Evolutionary conservation across 1,139 yeast genomes (phyloP).

Genomic region (Pichia sorboxylosa): DNA sequence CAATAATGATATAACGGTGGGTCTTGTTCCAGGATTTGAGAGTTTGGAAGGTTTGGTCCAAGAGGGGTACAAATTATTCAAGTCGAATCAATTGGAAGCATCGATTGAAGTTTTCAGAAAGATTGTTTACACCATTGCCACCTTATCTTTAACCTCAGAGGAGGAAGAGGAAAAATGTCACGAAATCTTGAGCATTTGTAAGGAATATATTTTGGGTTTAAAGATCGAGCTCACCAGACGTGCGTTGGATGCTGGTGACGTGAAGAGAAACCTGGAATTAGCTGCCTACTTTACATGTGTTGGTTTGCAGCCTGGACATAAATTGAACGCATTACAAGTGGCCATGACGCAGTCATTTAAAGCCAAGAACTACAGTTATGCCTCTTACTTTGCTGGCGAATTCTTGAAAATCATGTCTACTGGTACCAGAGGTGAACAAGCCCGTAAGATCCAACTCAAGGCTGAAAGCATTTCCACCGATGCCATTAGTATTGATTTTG

Average conservation of each 20-base stretch:
- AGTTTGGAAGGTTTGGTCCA: constrained; percentile 53
- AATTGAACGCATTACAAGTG: constrained; percentile 79
- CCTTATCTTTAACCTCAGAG: constrained; percentile 58
- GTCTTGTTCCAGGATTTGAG: constrained; percentile 67
- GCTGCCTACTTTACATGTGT: constrained; percentile 93
- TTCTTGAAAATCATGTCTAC: constrained; percentile 53
- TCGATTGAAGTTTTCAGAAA: constrained; percentile 74
- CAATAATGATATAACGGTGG: constrained; percentile 42
- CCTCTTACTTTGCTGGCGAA: constrained; percentile 82
- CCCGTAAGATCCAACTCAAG: constrained; percentile 65
- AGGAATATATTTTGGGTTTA: constrained; percentile 84
- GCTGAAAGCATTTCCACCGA: constrained; percentile 77
- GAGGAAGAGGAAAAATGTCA: constrained; percentile 70
- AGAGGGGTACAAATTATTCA: constrained; percentile 73
- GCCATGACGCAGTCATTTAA: constrained; percentile 92
- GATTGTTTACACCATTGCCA: constrained; percentile 64
- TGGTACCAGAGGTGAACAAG: constrained; percentile 85
- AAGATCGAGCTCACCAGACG: constrained; percentile 87
- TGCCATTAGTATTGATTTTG: constrained; percentile 83
- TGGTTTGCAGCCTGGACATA: constrained; percentile 71
- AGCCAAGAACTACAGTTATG: constrained; percentile 76
- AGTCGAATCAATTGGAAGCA: constrained; percentile 67
- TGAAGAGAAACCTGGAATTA: constrained; percentile 80
- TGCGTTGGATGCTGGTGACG: constrained; percentile 53
- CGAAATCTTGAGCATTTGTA: constrained; percentile 63